Evolutionary conservation across 352 stramenopile genomes (phyloP).

Genomic region (Globisporangium cederbergense): DNA sequence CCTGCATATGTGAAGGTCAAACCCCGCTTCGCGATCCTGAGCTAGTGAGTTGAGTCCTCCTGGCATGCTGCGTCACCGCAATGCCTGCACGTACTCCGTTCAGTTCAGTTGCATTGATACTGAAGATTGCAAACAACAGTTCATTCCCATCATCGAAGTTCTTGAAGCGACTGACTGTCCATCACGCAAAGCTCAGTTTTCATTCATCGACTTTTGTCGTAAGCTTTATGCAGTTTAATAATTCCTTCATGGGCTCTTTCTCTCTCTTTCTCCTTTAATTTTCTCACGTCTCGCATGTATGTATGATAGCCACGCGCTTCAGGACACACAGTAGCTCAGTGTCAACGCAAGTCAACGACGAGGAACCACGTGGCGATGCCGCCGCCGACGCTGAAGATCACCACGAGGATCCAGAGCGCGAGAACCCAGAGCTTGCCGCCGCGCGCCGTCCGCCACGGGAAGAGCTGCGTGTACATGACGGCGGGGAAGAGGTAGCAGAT

Average conservation of each 20-base stretch:
- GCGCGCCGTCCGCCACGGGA: slow-evolving; percentile 30
- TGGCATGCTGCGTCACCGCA: too few species aligned
- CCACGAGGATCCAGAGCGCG: slow-evolving; percentile 24
- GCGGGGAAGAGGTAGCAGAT: slow-evolving; percentile 53
- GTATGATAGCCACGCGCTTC: too few species aligned
- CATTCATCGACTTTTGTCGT: neutral
- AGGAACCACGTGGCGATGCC: slow-evolving; percentile 18
- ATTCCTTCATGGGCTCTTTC: neutral
- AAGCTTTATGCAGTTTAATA: neutral
- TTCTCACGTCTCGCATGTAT: too few species aligned
- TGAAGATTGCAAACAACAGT: neutral
- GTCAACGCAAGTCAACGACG: neutral
- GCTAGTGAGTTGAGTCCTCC: too few species aligned
- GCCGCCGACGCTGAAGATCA: slow-evolving; percentile 28
- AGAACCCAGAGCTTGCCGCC: slow-evolving; percentile 14
- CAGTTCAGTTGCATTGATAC: neutral
- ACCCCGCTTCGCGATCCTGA: too few species aligned
- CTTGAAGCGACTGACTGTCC: too few species aligned
- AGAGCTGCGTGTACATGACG: slow-evolving; percentile 41
- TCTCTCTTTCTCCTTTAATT: neutral
- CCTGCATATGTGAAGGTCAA: too few species aligned
- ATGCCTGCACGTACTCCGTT: too few species aligned
- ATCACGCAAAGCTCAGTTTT: neutral
- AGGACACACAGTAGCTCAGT: neutral
- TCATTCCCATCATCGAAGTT: too few species aligned